These are phyloP conservation scores for Pyrenopolyporus hunteri DNA, from an alignment of 495 filamentous ascomycete genomes.

Conservation along the genomic window DNA sequence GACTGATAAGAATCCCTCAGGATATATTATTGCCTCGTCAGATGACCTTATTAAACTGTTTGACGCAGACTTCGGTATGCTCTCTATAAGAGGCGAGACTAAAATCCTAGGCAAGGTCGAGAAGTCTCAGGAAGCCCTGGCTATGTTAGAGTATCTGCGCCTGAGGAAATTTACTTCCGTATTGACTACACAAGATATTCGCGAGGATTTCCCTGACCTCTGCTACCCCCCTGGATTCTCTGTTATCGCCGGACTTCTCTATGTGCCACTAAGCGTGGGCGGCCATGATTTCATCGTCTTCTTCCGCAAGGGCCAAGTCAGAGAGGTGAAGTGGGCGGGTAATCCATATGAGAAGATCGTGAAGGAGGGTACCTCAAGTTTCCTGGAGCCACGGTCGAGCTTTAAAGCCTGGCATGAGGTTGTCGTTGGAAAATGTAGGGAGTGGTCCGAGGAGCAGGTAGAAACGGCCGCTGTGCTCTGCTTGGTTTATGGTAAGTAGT, in stretches of 20 bases:
- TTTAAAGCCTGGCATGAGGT: slow-evolving; percentile 80
- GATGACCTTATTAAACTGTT: slow-evolving; percentile 87
- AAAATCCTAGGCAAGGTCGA: slow-evolving; percentile 80
- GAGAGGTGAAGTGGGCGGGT: slow-evolving; percentile 88
- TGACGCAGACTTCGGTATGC: slow-evolving; percentile 84
- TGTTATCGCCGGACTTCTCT: slow-evolving; percentile 78
- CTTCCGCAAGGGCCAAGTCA: slow-evolving; percentile 79
- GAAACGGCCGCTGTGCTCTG: slow-evolving; percentile 91
- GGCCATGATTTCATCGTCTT: slow-evolving; percentile 92
- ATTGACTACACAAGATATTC: slow-evolving; percentile 76
- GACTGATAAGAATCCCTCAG: slow-evolving; percentile 81
- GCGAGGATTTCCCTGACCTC: slow-evolving; percentile 81
- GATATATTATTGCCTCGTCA: slow-evolving; percentile 90
- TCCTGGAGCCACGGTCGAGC: slow-evolving; percentile 76
- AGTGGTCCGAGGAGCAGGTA: slow-evolving; percentile 76
- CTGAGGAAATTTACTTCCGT: slow-evolving; percentile 79
- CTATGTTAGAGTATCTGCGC: slow-evolving; percentile 84
- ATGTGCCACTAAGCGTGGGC: slow-evolving; percentile 79
- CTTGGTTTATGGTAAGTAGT: slow-evolving; percentile 82
- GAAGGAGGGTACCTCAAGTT: slow-evolving; percentile 69
- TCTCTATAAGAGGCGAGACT: slow-evolving; percentile 86
- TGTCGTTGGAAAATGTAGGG: slow-evolving; percentile 74
- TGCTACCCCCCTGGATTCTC: slow-evolving; percentile 80
- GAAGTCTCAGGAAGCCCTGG: slow-evolving; percentile 82
- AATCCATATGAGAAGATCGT: slow-evolving; percentile 87